Percentiles rank a stretch among this genome's conserved stretches.
Evolutionary conservation across 2,329 filamentous ascomycete genomes (phyloP).

Genomic region (Emmonsiellopsis sp.): DNA sequence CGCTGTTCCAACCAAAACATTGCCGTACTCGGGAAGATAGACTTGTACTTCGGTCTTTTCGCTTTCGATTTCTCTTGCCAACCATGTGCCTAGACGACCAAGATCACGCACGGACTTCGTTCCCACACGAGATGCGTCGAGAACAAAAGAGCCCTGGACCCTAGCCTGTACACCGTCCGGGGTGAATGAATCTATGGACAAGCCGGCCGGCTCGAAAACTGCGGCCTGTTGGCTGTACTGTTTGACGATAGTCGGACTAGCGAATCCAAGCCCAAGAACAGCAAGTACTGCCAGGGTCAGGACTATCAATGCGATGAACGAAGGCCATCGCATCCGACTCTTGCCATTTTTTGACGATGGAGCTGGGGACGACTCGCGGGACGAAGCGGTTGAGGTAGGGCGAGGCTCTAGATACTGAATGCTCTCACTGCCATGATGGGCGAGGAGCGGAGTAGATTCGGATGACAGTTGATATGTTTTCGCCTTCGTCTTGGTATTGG

Average conservation of each 20-base stretch:
- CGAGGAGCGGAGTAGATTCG: constrained; percentile 35
- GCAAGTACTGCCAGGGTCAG: constrained; percentile 54
- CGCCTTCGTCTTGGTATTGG: constrained; percentile 11
- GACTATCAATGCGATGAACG: constrained; percentile 59
- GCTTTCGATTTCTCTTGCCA: constrained; percentile 67
- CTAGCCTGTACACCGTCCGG: constrained; percentile 65
- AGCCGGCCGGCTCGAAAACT: constrained; percentile 69
- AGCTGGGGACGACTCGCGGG: constrained; percentile 13
- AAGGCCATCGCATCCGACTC: constrained; percentile 57
- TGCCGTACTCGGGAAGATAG: constrained; percentile 72
- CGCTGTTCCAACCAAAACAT: constrained; percentile 68
- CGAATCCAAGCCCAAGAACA: constrained; percentile 70
- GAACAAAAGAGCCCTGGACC: constrained; percentile 68
- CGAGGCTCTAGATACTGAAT: constrained; percentile 15
- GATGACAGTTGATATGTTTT: constrained; percentile 27
- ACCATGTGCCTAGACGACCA: constrained; percentile 68
- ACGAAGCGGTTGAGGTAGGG: constrained; percentile 15
- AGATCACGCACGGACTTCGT: constrained; percentile 63
- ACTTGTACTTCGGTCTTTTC: constrained; percentile 64
- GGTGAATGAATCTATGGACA: constrained; percentile 82
- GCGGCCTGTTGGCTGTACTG: constrained; percentile 78
- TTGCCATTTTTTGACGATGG: constrained; percentile 13
- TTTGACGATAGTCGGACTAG: constrained; percentile 69
- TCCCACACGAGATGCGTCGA: constrained; percentile 68
- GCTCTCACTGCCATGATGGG: constrained; percentile 24